Percentiles rank a stretch among this genome's conserved stretches.
Evolutionary conservation across 2,329 filamentous ascomycete species (phyloP).

Genomic region (Huntiella decipiens): DNA sequence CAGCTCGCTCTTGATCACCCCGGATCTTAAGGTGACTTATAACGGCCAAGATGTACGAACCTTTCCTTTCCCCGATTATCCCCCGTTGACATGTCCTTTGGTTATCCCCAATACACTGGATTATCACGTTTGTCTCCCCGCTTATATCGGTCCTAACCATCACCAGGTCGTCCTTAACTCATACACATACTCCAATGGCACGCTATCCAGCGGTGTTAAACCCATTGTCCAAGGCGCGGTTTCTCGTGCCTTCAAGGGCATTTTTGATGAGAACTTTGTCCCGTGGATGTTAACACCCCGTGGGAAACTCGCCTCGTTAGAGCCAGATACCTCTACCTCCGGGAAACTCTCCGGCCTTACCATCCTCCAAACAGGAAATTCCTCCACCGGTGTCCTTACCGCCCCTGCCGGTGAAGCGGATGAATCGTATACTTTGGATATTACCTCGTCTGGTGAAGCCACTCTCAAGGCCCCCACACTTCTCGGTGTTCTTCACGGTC

Average conservation of each 20-base stretch:
- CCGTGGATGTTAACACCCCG: slow-evolving; percentile 62
- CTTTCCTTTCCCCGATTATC: slow-evolving; percentile 16
- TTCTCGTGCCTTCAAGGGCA: slow-evolving; percentile 38
- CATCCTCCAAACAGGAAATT: slow-evolving; percentile 37
- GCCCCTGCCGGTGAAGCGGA: slow-evolving; percentile 45
- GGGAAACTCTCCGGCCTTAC: slow-evolving; percentile 36
- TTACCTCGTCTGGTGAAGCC: slow-evolving; percentile 39
- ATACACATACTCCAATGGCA: slow-evolving; percentile 27
- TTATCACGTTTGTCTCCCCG: slow-evolving; percentile 8
- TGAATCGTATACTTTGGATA: slow-evolving; percentile 53
- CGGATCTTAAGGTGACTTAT: slow-evolving; percentile 34
- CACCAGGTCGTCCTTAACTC: too few relatives aligned
- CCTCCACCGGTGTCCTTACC: slow-evolving; percentile 38
- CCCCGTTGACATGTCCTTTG: slow-evolving; percentile 9
- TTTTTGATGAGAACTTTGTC: slow-evolving; percentile 50
- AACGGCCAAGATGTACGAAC: slow-evolving; percentile 37
- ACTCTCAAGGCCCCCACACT: slow-evolving; percentile 46
- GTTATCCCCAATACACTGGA: slow-evolving; percentile 17
- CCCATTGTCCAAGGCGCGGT: slow-evolving; percentile 37
- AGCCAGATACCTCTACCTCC: slow-evolving; percentile 32
- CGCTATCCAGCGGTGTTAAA: slow-evolving; percentile 26
- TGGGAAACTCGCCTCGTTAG: slow-evolving; percentile 33
- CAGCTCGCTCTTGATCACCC: slow-evolving; percentile 32
- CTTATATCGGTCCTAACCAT: too few relatives aligned
- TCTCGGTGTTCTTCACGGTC: slow-evolving; percentile 49